Conservation (phyloP, 208 protist species). For the Leishmania guyanensis region DNA sequence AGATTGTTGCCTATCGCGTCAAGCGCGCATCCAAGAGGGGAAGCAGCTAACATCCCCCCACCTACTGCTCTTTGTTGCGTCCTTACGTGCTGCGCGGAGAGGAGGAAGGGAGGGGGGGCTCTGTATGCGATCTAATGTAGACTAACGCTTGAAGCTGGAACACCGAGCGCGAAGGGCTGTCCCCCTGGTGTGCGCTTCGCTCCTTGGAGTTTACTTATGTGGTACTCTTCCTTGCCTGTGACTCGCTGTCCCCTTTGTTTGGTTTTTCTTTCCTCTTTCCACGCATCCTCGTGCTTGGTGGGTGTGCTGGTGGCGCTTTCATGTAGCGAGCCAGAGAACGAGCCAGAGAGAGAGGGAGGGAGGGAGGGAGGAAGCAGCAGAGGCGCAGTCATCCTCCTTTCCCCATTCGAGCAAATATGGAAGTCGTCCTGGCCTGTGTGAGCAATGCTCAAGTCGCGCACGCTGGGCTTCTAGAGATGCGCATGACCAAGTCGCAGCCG, state of each 20-base stretch:
- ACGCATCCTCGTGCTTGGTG: neutral
- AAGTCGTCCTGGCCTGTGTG: neutral
- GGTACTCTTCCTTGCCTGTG: too few relatives aligned
- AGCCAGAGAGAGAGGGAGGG: neutral
- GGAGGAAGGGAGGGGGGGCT: neutral
- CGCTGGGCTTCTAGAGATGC: neutral
- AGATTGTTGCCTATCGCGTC: constrained; percentile 82
- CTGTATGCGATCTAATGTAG: neutral
- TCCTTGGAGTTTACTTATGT: too few relatives aligned
- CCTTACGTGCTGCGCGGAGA: too few relatives aligned
- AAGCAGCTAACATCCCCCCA: neutral
- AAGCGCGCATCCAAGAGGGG: constrained; percentile 43
- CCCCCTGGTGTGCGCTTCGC: neutral
- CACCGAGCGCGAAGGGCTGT: neutral
- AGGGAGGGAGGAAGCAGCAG: too few relatives aligned
- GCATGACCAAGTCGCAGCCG: too few relatives aligned
- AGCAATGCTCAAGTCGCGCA: neutral
- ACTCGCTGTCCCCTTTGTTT: neutral
- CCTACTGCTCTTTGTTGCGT: neutral
- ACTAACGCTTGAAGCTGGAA: neutral
- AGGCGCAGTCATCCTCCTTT: neutral
- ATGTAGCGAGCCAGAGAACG: neutral
- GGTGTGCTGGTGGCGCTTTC: neutral
- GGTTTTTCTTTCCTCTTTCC: neutral
- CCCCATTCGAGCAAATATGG: neutral